Evolutionary conservation across 306 rosid species (phyloP), one percentile per base, ranked within the genome.

Genomic region (Pyrus betulifolia): DNA sequence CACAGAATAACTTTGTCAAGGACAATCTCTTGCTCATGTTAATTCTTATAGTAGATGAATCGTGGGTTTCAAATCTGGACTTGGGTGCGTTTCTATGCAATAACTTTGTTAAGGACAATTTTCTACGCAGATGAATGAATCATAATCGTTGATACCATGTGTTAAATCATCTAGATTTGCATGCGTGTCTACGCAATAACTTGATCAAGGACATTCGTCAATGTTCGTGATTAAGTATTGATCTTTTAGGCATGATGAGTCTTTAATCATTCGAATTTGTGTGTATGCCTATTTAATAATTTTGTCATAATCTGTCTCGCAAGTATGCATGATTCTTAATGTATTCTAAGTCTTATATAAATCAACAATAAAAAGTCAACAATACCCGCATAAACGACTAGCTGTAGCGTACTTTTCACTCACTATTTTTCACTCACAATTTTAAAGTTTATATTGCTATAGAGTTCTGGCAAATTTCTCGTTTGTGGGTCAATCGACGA

Each of bases 341-440:
- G 2, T 14, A 60, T 1, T 61, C 4, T 25, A 14, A 27, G 4
- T 8, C 4, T 0, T 6, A 17, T 12, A 8, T 7, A 15, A 6
- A 13, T 62, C 23, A 63, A 63, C 1, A 0, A 30, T 63, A 1
- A 30, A 63, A 3, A 30, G 1, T 63, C 0, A 0, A 12, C 0
- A 1, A 60, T 60, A 0, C 4, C 11, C 0, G 0, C 10, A 0
- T 13, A 2, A 3, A 14, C 4, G 1, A 25, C 1, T 25, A 60
- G 2, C 1, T 1, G 0, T 60, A 25, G 0, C 33, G 12, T 59
- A 11, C 2, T 45, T 45, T 45, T 4, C 5, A 45, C 52, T 13
- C 40, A 59, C 2, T 60, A 12, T 2, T 46, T 46, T 46, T 5
- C 6, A 46, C 52, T 13, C 28, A 60, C 65, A 27, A 51, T 25